Conservation (phyloP, 805 yeast genomes). For the Wickerhamomyces queroliae region DNA sequence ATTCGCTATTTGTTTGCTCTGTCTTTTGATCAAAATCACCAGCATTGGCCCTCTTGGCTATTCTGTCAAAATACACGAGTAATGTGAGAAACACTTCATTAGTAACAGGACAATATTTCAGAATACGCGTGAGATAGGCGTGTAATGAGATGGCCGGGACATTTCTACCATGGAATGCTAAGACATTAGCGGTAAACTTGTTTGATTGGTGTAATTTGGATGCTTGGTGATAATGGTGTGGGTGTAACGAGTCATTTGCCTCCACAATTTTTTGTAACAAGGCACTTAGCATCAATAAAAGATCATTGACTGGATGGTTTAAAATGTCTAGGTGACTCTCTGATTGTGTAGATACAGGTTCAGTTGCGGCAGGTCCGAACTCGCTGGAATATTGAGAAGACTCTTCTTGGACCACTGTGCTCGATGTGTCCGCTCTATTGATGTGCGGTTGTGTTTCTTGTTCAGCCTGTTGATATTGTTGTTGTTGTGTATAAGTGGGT, state of each 20-base stretch:
- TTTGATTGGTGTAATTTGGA: slow-evolving; percentile 27
- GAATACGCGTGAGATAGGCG: slow-evolving; percentile 82
- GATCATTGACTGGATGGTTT: slow-evolving; percentile 73
- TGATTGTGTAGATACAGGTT: slow-evolving; percentile 11
- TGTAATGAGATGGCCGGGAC: slow-evolving; percentile 92
- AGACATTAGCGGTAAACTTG: slow-evolving; percentile 57
- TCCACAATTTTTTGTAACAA: slow-evolving; percentile 81
- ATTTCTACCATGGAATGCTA: slow-evolving; percentile 93
- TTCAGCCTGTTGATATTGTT: slow-evolving; percentile 4
- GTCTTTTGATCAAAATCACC: slow-evolving; percentile 23
- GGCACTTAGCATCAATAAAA: slow-evolving; percentile 80
- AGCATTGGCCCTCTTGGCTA: slow-evolving; percentile 75
- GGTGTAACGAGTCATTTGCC: slow-evolving; percentile 80
- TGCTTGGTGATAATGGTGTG: slow-evolving; percentile 33
- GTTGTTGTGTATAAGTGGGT: too few relatives aligned
- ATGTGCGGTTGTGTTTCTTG: slow-evolving; percentile 5
- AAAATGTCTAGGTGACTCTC: slow-evolving; percentile 47
- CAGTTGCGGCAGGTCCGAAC: too few relatives aligned
- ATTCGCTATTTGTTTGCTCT: slow-evolving; percentile 8
- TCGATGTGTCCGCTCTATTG: too few relatives aligned
- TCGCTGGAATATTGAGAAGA: not conserved
- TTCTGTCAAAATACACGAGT: slow-evolving; percentile 90
- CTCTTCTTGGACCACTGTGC: too few relatives aligned
- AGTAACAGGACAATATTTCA: slow-evolving; percentile 97
- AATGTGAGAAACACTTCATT: slow-evolving; percentile 90